Base-by-base conservation (phyloP, 345 rosid genomes). In the Heritiera fomes region DNA sequence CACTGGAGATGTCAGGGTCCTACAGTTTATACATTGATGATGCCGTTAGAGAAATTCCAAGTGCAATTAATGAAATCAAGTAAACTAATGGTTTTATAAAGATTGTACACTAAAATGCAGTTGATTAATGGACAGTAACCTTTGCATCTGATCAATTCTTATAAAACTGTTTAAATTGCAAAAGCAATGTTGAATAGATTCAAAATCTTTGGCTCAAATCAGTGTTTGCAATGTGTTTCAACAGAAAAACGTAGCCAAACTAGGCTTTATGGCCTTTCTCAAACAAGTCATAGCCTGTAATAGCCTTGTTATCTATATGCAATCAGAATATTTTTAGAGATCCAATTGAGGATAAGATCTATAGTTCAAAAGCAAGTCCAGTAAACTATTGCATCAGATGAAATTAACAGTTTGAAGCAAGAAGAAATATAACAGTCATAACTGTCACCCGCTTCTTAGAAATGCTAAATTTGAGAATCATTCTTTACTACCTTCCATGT, bases 1-100 rank as follows among this genome's bases (percentile, higher is more conserved):
- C 32, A 97, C 92, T 1, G 99, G 98, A 75, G 93, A 74, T 12
- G 99, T 94, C 47, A 97, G 84, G 11, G 98, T 96, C 87, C 98
- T 96, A 80, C 63, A 85, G 34, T 17, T 56, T 77, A 81, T 63
- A 50, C 55, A 71, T 15, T 7, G 23, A 71, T 6, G 14, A 47
- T 40, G 4, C 2, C 7, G 52, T 52, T 23, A 8, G 8, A 55
- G 41, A 28, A 68, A 13, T 34, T 67, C 8, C 41, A 41, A 7
- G 2, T 20, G 45, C 58, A 32, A 20, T 12, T 32, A 53, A 30
- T 5, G 8, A 30, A 15, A 11, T 75, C 23, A 34, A 41, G 46
- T 45, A 12, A 47, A 14, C 3, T 28, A n/a, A 71, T 49, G 4
- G 1, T 15, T 12, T 12, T 20, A 13, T 28, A 71, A 47, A 12